These are phyloP conservation scores for Phytopythium litorale DNA, from an alignment of 352 stramenopile species.

Conservation along the genomic window DNA sequence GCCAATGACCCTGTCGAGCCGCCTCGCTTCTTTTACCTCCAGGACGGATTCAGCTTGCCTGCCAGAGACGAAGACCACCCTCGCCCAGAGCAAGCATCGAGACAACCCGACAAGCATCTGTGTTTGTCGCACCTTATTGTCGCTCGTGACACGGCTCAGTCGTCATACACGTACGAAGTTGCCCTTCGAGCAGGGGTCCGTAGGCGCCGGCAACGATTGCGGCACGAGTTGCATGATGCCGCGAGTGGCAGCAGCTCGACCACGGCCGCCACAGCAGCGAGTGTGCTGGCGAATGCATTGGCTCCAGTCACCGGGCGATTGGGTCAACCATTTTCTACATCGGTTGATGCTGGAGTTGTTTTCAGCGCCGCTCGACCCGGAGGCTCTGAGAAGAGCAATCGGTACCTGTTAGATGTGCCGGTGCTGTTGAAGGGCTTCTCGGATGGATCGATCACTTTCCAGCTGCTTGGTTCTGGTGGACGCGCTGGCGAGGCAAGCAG, in stretches of 20 bases:
- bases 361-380: neutral
- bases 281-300: conserved; percentile 24
- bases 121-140: conserved; percentile 47
- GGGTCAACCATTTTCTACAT: neutral
- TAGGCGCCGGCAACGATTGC: conserved; percentile 13
- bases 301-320: conserved; percentile 17
- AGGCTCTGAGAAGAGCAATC: neutral
- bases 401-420: conserved; percentile 56
- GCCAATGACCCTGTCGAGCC: neutral
- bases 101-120: conserved; percentile 2
- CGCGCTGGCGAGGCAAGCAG: neutral
- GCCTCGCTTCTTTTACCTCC: conserved; percentile 20
- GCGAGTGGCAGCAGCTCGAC: conserved; percentile 4
- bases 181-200: conserved; percentile 22
- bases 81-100: neutral
- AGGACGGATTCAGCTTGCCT: conserved; percentile 24
- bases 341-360: neutral
- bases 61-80: conserved; percentile 1
- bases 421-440: conserved; percentile 43
- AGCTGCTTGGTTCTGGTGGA: conserved; percentile 18
- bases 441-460: conserved; percentile 43
- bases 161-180: conserved; percentile 30
- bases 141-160: conserved; percentile 26
- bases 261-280: conserved; percentile 14
- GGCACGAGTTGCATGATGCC: conserved; percentile 14